Evolutionary conservation across 768 basidiomycete genomes (phyloP), one percentile per base, ranked within the genome.

Genomic region (Hirschioporus abietinus): DNA sequence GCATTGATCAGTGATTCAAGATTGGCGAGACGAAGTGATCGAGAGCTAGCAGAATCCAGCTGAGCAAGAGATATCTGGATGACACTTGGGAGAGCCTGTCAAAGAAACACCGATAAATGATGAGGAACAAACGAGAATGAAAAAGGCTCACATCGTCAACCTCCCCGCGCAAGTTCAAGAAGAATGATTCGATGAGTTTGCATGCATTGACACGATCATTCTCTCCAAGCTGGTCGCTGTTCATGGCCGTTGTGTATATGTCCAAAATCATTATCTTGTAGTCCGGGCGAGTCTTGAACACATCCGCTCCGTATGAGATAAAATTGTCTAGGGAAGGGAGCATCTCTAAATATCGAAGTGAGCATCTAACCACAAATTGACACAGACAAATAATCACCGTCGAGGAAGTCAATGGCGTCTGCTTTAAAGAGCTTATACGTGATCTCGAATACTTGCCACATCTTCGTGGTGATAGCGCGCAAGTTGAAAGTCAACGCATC

Each of bases 361-460:
- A 10, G 23, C 30, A 10, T 7, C 10, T 35, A 65, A 25, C 67
- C 66, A 17, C 35, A 25, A 36, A 59, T 42, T 42, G 57, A 25
- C 25, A 57, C 10, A 7, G 1, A 7, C 35, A 20, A 9, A 34
- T 0, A 76, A 82, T 65, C 64, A 90, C 93, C 93, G 70, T 95
- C 92, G 65, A 96, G 81, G 81, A 93, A 96, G 77, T 95, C 93
- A 52, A 90, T 78, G 18, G 92, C 93, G 35, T 92, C 90, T 18
- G 83, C 80, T 76, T 93, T 93, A 87, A 96, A 93, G 23, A 92
- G 78, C 63, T 83, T 82, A 77, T 93, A 94, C 0, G 91, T 95
- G 69, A 88, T 76, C 77, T 95, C 92, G 68, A 93, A 92, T 36
- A 96, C 82, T 10, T 86, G 88, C 95, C 94, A 96, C 89, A 96